Evolutionary conservation across 495 filamentous ascomycete genomes (phyloP), one percentile per base, ranked within the genome.

Genomic region (Penicillium macrosclerotiorum): DNA sequence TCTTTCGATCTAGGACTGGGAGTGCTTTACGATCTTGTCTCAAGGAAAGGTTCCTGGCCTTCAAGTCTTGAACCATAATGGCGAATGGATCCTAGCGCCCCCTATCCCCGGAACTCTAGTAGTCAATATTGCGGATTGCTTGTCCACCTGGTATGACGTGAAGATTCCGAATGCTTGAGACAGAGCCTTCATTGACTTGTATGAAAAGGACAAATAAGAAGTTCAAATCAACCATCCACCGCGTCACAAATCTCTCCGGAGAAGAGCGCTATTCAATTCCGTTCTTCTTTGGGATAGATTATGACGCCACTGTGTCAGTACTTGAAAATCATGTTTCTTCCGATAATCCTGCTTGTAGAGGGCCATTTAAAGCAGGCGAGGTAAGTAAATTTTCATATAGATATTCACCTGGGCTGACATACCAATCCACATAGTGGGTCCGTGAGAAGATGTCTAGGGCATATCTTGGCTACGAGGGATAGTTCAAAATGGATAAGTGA

Each of bases 61-160:
- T 6, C 72, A 78, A 49, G 67, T 78, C 11, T 63, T 72, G 0
- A 71, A 63, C 34, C 48, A 62, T 8, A 47, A 55, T 6, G 62
- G 60, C 0, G 51, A 71, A 13, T 78, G 75, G 73, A 66, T 74
- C 14, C 42, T 62, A 3, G 74, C 74, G 0, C 49, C 57, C 5
- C 74, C 73, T 1, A 68, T 71, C 26, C 62, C 58, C 5, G 65
- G 65, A 4, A 69, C 68, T 5, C 67, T 75, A 34, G 73, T 80
- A 5, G 69, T 80, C 17, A 79, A 80, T 47, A 68, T 79, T 12
- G 72, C 66, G 2, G 71, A 80, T 52, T 65, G 70, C 41, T 43
- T 79, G 23, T 59, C 65, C 25, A 57, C 71, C 20, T 75, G 69
- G 73, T 74, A 52, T 39, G 49, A 11, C n/a, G 4, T 3, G 23